Evolutionary conservation across 352 stramenopile genomes (phyloP).

Genomic region (Pythium utonaiense): DNA sequence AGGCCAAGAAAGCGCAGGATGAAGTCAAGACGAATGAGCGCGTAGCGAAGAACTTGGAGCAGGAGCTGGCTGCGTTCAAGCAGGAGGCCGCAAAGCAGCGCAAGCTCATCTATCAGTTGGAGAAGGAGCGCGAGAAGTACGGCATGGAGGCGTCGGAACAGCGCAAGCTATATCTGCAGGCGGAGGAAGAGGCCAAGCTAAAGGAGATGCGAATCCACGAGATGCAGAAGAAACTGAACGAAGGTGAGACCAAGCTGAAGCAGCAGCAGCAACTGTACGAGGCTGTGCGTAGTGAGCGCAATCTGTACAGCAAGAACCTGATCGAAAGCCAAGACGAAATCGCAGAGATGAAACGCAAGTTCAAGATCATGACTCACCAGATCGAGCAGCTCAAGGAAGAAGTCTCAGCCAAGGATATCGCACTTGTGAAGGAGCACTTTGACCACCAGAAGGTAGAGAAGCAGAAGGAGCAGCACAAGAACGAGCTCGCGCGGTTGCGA

Average conservation of each 20-base stretch:
- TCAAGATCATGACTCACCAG: constrained; percentile 96
- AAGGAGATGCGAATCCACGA: constrained; percentile 82
- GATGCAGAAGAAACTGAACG: constrained; percentile 86
- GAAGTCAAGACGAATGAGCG: constrained; percentile 92
- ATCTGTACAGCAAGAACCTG: constrained; percentile 95
- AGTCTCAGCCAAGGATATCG: constrained; percentile 92
- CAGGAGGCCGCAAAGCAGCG: constrained; percentile 83
- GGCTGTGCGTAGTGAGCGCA: constrained; percentile 90
- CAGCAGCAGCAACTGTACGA: constrained; percentile 97
- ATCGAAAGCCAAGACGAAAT: constrained; percentile 96
- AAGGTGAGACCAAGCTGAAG: constrained; percentile 93
- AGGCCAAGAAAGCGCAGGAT: constrained; percentile 82
- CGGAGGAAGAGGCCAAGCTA: constrained; percentile 77
- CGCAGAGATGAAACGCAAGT: constrained; percentile 95
- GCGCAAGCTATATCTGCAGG: constrained; percentile 77
- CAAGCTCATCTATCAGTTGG: constrained; percentile 89
- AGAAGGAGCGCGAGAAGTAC: constrained; percentile 92
- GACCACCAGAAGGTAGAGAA: constrained; percentile 95
- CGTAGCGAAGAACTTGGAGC: constrained; percentile 83
- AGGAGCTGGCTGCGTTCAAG: constrained; percentile 82
- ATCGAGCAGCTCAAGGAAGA: constrained; percentile 97
- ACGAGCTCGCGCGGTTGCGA: constrained; percentile 90
- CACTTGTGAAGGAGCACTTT: constrained; percentile 95
- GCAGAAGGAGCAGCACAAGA: constrained; percentile 92
- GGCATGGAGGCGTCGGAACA: constrained; percentile 85